Conservation (phyloP, 1,139 yeast genomes). For the Protomyces macrosporus region DNA sequence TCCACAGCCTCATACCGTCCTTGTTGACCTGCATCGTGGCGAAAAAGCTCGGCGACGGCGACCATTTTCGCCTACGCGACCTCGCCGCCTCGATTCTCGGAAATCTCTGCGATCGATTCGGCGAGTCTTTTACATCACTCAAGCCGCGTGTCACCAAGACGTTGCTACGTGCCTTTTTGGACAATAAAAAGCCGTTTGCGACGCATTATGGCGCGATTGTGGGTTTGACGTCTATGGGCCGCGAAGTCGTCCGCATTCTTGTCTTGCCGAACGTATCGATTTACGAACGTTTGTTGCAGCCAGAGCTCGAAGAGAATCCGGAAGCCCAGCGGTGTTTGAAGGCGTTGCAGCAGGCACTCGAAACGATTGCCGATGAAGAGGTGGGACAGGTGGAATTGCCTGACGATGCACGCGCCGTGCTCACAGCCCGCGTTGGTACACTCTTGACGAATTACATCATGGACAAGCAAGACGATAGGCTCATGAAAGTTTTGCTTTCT, state of each 20-base stretch:
- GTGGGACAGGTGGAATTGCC: background rate
- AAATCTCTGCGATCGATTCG: slow-evolving; percentile 70
- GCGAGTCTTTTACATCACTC: slow-evolving; percentile 80
- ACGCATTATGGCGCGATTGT: slow-evolving; percentile 88
- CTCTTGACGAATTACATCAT: slow-evolving; percentile 15
- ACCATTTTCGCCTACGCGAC: slow-evolving; percentile 56
- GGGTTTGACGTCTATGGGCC: slow-evolving; percentile 78
- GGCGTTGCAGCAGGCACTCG: slow-evolving; percentile 20
- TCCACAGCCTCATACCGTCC: slow-evolving; percentile 95
- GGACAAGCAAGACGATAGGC: slow-evolving; percentile 4
- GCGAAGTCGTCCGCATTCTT: slow-evolving; percentile 80
- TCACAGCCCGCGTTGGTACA: slow-evolving; percentile 8
- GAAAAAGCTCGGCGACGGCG: slow-evolving; percentile 65
- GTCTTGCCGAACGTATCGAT: slow-evolving; percentile 76
- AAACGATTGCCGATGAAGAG: background rate
- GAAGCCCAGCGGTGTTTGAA: slow-evolving; percentile 27
- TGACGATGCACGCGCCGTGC: slow-evolving; percentile 3
- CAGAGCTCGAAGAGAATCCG: slow-evolving; percentile 29
- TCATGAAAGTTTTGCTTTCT: slow-evolving; percentile 9
- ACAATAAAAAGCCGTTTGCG: slow-evolving; percentile 70
- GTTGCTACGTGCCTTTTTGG: slow-evolving; percentile 80
- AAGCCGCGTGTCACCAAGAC: slow-evolving; percentile 95
- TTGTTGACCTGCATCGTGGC: slow-evolving; percentile 83
- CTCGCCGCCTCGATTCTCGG: slow-evolving; percentile 80
- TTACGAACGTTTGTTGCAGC: slow-evolving; percentile 60